These are phyloP conservation scores for Furcasterigmium furcatum DNA, from an alignment of 2,329 filamentous ascomycete genomes.

Conservation along the genomic window DNA sequence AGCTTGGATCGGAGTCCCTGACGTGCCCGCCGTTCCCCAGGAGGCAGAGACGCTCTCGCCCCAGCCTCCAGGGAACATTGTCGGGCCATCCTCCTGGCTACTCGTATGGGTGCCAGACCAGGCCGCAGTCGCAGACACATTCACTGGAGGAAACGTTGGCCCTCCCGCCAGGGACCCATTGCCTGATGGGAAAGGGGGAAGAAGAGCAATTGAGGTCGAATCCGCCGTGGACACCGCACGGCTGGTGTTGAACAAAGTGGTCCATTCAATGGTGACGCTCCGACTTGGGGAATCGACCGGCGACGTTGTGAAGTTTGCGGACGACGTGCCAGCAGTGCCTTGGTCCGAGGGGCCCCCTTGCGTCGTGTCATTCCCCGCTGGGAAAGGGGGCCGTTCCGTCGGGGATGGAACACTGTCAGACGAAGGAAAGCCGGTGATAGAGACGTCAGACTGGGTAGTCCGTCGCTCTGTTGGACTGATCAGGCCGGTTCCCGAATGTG, in stretches of 20 bases:
- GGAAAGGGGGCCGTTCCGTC: background rate
- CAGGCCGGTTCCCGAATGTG: too few relatives aligned
- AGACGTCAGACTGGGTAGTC: too few relatives aligned
- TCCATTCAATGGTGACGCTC: too few relatives aligned
- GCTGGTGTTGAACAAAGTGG: background rate
- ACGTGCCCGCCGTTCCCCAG: background rate
- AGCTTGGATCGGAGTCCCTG: background rate
- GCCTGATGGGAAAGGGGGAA: too few relatives aligned
- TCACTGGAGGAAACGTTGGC: too few relatives aligned
- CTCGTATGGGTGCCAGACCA: background rate
- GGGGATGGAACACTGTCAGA: background rate
- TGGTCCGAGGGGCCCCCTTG: background rate
- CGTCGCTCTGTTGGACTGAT: too few relatives aligned
- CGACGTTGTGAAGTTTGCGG: too few relatives aligned
- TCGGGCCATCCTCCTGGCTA: background rate
- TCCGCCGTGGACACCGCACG: background rate
- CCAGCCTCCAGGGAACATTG: background rate
- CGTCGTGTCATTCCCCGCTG: background rate
- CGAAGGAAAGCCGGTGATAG: too few relatives aligned
- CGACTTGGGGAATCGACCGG: too few relatives aligned
- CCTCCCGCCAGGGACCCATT: too few relatives aligned
- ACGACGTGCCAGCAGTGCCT: background rate
- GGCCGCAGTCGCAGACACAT: background rate
- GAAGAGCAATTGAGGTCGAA: too few relatives aligned
- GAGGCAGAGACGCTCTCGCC: background rate